Base-by-base conservation (phyloP, 2,329 filamentous ascomycete species). In the Cercospora sp. region DNA sequence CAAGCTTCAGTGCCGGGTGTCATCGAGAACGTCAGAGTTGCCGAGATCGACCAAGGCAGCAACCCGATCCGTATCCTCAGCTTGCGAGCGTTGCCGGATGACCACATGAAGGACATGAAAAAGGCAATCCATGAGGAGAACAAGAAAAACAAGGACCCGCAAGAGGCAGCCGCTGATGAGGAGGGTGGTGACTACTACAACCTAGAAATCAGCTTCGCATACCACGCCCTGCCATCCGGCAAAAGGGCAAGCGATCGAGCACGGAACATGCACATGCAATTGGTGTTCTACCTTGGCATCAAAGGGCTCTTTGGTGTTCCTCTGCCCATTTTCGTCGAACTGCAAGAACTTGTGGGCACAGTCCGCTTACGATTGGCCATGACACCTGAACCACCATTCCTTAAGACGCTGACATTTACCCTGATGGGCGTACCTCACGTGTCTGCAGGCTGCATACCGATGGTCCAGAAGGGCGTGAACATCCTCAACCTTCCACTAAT, bases 231-330 rank as follows among this genome's bases (percentile, higher is more conserved):
- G 77, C 93, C 93, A 12, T 90, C 87, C 2, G 85, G 87, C 5
- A 83, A 84, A 67, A 87, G 89, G 59, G 86, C 93, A 13, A 90
- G 91, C 2, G 90, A 91, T 57, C 76, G 94, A 79, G 93, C 93
- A 5, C 88, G 91, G 72, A 98, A 97, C 78, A 97, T 97, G 92
- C 94, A 96, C 75, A 97, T 97, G 93, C 91, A 96, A 75, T 81
- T 98, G 13, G 88, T 97, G 8, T 98, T 99, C 79, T 98, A 97
- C 72, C 86, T 98, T 1, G 95, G 95, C 66, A 83, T 96, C 76
- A 93, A 91, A 76, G 94, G 94, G 0, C 84, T 97, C 5, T 95
- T 97, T 73, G 94, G 94, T 30, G 89, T 97, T 0, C 93, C 93
- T 0, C 84, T 97, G 20, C 93, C 93, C 0, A 91, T 96, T 60